A percentile compares a stretch with the other conserved stretches of the same genome.
These are phyloP conservation scores for Sicyos baderoa DNA, from an alignment of 306 rosid genomes.

Conservation along the genomic window DNA sequence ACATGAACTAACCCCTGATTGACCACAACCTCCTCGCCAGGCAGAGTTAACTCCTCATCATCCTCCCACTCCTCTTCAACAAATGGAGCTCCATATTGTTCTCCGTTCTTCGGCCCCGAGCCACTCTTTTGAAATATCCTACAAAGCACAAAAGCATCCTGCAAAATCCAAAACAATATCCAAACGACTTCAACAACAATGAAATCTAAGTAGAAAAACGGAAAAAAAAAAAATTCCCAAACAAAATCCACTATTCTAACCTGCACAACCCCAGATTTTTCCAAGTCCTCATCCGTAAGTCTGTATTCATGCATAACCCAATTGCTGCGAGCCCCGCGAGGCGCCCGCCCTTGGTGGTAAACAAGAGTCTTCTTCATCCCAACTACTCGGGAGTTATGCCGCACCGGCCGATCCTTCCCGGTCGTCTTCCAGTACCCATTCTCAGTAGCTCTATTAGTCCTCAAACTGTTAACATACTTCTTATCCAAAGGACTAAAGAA, in stretches of 20 bases:
- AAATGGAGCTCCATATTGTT: conserved; percentile 84
- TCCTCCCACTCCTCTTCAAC: conserved; percentile 80
- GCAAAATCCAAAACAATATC: conserved; percentile 23
- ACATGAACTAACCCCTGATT: conserved; percentile 17
- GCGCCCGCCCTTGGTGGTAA: conserved; percentile 77
- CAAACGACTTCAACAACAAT: conserved; percentile 18
- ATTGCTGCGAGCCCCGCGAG: conserved; percentile 58
- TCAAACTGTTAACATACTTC: conserved; percentile 73
- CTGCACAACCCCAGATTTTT: conserved; percentile 41
- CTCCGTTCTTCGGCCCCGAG: conserved; percentile 89
- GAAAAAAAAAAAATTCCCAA: not conserved
- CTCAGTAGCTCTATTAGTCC: conserved; percentile 82
- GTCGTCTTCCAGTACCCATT: conserved; percentile 96
- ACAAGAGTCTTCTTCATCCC: conserved; percentile 98
- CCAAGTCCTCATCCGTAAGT: conserved; percentile 46
- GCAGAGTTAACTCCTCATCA: conserved; percentile 32
- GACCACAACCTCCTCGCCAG: conserved; percentile 21
- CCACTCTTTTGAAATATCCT: conserved; percentile 97
- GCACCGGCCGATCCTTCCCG: conserved; percentile 65
- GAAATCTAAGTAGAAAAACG: not conserved
- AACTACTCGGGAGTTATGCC: conserved; percentile 27
- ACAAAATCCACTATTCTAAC: conserved; percentile 24
- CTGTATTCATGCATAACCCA: conserved; percentile 99
- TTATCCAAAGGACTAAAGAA: conserved; percentile 66
- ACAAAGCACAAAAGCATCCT: conserved; percentile 79